phyloP scores from a whole-genome alignment of 2,329 filamentous ascomycete species.

The Madurella mycetomatis region DNA sequence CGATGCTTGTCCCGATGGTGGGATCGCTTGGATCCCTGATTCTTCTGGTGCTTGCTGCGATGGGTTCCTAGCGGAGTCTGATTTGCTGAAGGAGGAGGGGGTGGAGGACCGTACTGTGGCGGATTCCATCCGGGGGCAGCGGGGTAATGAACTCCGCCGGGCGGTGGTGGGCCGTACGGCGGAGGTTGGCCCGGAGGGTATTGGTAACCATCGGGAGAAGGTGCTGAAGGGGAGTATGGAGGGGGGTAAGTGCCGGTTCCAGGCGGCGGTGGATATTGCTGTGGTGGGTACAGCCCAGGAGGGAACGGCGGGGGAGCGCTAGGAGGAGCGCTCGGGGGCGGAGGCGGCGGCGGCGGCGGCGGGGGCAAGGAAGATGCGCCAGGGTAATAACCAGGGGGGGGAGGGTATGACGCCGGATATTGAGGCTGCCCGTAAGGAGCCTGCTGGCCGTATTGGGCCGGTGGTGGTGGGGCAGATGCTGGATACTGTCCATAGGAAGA shows the following conservation, averaged over 20 bases:
- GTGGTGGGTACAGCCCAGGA: slow-evolving; percentile 19
- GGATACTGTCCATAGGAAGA: slow-evolving; percentile 17
- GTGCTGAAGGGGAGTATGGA: slow-evolving; percentile 10
- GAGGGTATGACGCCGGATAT: slow-evolving; percentile 22
- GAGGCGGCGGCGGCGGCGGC: too few relatives aligned
- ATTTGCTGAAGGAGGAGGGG: slow-evolving; percentile 8
- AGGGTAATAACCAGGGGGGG: slow-evolving; percentile 22
- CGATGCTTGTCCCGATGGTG: slow-evolving; percentile 16
- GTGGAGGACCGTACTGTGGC: slow-evolving; percentile 11
- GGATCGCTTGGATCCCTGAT: slow-evolving; percentile 16
- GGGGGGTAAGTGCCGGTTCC: slow-evolving; percentile 6
- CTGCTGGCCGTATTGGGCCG: slow-evolving; percentile 20
- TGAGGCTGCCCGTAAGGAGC: slow-evolving; percentile 23
- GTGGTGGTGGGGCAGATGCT: slow-evolving; percentile 12
- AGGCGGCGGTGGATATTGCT: slow-evolving; percentile 20
- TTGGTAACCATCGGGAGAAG: slow-evolving; percentile 13
- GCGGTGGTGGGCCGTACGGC: slow-evolving; percentile 18
- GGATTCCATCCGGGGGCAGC: slow-evolving; percentile 22
- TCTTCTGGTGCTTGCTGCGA: slow-evolving; percentile 18
- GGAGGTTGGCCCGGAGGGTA: slow-evolving; percentile 11
- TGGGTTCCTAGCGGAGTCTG: slow-evolving; percentile 9
- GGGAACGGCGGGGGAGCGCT: slow-evolving; percentile 12
- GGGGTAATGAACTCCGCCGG: slow-evolving; percentile 14
- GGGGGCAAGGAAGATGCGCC: slow-evolving; percentile 9
- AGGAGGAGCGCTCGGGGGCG: too few relatives aligned